Conservation (phyloP, 148 eudicot species). For the Arctostaphylos glauca region DNA sequence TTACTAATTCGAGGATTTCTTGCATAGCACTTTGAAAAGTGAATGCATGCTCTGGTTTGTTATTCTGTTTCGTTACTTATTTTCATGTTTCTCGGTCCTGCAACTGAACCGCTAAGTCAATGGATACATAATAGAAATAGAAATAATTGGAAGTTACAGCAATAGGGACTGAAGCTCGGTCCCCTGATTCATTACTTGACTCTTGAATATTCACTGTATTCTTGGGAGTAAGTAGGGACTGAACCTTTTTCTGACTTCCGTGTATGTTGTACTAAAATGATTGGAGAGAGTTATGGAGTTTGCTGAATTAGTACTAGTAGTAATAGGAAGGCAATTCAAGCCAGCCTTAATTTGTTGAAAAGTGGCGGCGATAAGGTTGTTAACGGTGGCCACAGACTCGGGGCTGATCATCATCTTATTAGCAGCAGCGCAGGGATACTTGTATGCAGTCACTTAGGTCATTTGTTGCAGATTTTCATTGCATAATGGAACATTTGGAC, state of each 20-base stretch:
- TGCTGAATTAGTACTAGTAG: neutral
- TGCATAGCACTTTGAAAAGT: neutral
- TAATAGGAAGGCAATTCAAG: conserved; percentile 28
- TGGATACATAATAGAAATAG: neutral
- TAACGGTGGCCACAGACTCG: conserved; percentile 47
- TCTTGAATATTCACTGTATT: neutral
- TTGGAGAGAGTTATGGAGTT: conserved; percentile 15
- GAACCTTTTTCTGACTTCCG: conserved; percentile 2
- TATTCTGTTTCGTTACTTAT: neutral
- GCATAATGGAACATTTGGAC: too few species aligned
- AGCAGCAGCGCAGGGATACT: neutral
- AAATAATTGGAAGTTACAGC: neutral
- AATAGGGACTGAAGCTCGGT: too few species aligned
- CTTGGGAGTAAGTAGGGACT: neutral
- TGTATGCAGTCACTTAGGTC: too few species aligned
- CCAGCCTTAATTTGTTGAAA: conserved; percentile 54
- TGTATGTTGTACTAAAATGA: conserved; percentile 11
- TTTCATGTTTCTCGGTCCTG: neutral
- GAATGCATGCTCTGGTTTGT: neutral
- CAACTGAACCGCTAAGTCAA: neutral
- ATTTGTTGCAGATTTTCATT: too few species aligned
- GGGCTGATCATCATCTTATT: conserved; percentile 33
- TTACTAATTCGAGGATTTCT: neutral
- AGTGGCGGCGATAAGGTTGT: conserved; percentile 44
- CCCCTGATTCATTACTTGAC: too few species aligned